phyloP scores from a whole-genome alignment of 1,284 basidiomycete species.

The Naganishia sp. region DNA sequence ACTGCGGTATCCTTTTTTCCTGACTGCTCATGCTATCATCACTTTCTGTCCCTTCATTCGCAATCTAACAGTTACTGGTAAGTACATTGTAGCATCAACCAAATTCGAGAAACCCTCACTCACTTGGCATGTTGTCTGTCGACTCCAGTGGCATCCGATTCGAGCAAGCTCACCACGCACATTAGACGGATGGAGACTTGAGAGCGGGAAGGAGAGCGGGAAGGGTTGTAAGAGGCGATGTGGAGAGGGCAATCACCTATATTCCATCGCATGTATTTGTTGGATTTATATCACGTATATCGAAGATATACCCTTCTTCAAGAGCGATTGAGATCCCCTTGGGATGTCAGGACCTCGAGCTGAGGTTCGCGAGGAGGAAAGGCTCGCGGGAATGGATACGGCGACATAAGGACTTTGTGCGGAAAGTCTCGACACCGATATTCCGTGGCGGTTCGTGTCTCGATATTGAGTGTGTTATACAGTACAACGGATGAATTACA shows the following conservation, averaged over 20 bases:
- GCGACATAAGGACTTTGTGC: too few species aligned
- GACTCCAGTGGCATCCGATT: constrained; percentile 74
- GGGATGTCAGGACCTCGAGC: too few species aligned
- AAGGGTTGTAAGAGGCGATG: constrained; percentile 14
- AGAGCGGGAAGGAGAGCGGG: too few species aligned
- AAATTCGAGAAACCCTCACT: not conserved
- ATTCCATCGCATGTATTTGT: constrained; percentile 17
- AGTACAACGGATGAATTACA: not conserved
- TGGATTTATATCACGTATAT: constrained; percentile 19
- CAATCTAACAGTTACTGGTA: constrained; percentile 72
- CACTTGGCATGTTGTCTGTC: not conserved
- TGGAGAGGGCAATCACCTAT: not conserved
- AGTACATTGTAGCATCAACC: constrained; percentile 46
- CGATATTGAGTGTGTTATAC: not conserved
- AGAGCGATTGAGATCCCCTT: not conserved
- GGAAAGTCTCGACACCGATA: too few species aligned
- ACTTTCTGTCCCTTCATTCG: constrained; percentile 32
- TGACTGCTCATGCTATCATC: constrained; percentile 32
- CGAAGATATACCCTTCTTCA: not conserved
- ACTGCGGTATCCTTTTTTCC: not conserved
- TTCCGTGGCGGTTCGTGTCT: too few species aligned
- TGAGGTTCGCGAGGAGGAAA: too few species aligned
- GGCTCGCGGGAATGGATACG: too few species aligned
- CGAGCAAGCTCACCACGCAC: constrained; percentile 63
- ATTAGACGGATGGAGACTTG: constrained; percentile 41